phyloP scores from a whole-genome alignment of 2,329 filamentous ascomycete genomes.

The Aspergillus clavatus region DNA sequence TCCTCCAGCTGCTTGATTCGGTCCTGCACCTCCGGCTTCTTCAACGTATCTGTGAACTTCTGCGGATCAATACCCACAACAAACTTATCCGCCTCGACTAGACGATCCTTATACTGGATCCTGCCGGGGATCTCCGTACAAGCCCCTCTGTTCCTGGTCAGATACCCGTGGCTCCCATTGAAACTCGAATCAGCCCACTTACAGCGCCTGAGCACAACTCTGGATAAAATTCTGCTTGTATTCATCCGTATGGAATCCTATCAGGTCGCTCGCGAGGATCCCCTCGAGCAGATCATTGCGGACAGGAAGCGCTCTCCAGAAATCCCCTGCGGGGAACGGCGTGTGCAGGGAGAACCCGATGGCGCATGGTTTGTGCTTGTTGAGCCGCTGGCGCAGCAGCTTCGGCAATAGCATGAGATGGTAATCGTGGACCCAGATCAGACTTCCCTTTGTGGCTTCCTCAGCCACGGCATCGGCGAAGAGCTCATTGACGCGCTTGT shows the following conservation, averaged over 20 bases:
- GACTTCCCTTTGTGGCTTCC: conserved; percentile 76
- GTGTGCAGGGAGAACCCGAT: conserved; percentile 96
- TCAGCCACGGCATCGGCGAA: conserved; percentile 80
- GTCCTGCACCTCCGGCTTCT: conserved; percentile 71
- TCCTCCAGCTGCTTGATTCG: conserved; percentile 72
- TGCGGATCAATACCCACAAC: conserved; percentile 94
- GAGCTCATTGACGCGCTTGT: conserved; percentile 79
- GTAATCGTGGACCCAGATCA: conserved; percentile 96
- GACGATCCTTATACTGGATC: conserved; percentile 76
- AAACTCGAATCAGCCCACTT: conserved; percentile 26
- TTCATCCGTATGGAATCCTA: conserved; percentile 98
- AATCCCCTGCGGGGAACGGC: conserved; percentile 87
- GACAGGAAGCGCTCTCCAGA: conserved; percentile 86
- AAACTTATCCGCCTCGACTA: conserved; percentile 81
- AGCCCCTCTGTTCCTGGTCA: conserved; percentile 26
- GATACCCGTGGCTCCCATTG: too few species aligned
- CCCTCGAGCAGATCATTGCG: conserved; percentile 76
- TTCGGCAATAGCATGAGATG: conserved; percentile 91
- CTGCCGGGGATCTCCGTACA: conserved; percentile 70
- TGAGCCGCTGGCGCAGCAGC: conserved; percentile 74
- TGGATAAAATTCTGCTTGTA: conserved; percentile 89
- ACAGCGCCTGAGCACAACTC: conserved; percentile 79
- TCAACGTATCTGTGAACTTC: conserved; percentile 78
- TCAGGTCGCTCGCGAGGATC: conserved; percentile 78
- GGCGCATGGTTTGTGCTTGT: conserved; percentile 71